Base-by-base conservation (phyloP, 2,329 filamentous ascomycete genomes). In the Calonectria multiphialidica region DNA sequence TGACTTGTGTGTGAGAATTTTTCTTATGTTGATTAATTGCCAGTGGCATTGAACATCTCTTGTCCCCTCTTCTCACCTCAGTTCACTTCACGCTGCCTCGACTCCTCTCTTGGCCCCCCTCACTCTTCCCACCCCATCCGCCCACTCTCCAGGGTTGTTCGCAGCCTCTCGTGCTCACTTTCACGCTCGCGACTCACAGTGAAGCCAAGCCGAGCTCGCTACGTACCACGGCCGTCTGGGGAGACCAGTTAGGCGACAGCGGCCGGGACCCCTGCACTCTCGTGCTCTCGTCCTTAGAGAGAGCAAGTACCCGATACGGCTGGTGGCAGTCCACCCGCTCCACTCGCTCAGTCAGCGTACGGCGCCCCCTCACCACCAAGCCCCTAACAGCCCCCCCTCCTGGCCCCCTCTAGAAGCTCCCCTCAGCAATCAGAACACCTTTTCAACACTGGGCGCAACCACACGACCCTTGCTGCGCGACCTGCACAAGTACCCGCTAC, bases 401-500 rank as follows among this genome's bases (percentile, higher is more conserved):
- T 28, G 40, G 53, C 40, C 42, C 66, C 49, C 30, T 55, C 61
- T 30, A 57, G 40, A 33, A 44, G 50, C 23, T 28, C 30, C 63
- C 47, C 55, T 59, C 55, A 47, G 44, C 28, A n/a, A 59, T 16
- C 21, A 30, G n/a, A 57, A 33, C 37, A 53, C 37, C 40, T 70
- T 40, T 35, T 21, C 44, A 47, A 35, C 28, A 23, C 67, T 57
- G 59, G 40, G 35, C 67, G 63, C 65, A 47, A 59, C 59, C n/a
- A 33, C 53, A 84, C 13, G 78, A 82, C 2, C 74, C 75, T 12
- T 69, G 70, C 63, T 64, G n/a, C 64, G 67, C 63, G 8, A 67
- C 69, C 70, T 66, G 33, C 40, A 44, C 59, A 66, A 66, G 66
- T 72, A 72, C 66, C 70, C 50, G 66, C 61, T 72, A 69, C 66